phyloP scores from a whole-genome alignment of 2,329 filamentous ascomycete species.

The Aspergillus ibericus region DNA sequence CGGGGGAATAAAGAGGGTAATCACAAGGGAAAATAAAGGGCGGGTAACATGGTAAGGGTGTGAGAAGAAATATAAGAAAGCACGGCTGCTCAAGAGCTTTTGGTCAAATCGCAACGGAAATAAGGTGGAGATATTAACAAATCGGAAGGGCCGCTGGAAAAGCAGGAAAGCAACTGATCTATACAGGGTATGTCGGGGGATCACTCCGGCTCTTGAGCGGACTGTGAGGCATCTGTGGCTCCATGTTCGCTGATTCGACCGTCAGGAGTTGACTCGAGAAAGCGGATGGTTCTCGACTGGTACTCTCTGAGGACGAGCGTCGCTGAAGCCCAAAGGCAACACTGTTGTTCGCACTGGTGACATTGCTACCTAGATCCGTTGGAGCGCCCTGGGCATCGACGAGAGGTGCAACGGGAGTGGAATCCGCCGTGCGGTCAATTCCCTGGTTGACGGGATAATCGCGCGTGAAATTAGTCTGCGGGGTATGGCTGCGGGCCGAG shows the following conservation, averaged over 20 bases:
- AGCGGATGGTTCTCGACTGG: background rate
- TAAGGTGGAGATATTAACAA: background rate
- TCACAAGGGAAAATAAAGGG: background rate
- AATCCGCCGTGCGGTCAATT: conserved; percentile 1
- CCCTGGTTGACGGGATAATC: background rate
- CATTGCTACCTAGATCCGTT: background rate
- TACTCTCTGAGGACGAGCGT: background rate
- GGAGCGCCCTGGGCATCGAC: background rate
- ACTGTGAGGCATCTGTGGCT: conserved; percentile 3
- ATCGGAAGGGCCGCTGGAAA: background rate
- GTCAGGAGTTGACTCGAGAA: background rate
- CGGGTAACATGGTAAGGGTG: background rate
- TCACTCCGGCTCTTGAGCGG: conserved; percentile 1
- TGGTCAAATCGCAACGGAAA: background rate
- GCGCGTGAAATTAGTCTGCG: background rate
- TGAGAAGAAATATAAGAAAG: background rate
- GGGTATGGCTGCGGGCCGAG: background rate
- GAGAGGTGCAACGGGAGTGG: conserved; percentile 1
- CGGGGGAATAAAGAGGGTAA: background rate
- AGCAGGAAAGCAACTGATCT: background rate
- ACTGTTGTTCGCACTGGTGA: conserved; percentile 1
- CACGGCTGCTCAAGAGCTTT: conserved; percentile 5
- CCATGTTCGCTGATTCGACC: conserved; percentile 4
- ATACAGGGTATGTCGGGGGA: conserved; percentile 4
- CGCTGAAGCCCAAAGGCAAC: conserved; percentile 6